Base-by-base conservation (phyloP, 2,329 filamentous ascomycete genomes). In the Claviceps purpurea region DNA sequence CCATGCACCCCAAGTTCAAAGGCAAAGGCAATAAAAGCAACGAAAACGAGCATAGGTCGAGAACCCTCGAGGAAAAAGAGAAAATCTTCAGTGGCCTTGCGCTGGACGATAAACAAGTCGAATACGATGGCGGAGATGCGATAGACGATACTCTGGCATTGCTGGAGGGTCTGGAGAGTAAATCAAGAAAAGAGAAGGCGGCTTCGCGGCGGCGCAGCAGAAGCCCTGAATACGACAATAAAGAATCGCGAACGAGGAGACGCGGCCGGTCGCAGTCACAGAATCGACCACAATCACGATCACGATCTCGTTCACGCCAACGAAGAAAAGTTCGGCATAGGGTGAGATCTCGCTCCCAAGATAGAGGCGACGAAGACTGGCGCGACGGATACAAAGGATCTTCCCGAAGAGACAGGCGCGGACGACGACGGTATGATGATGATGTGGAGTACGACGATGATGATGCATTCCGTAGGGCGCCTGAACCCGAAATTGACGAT, bases 91-190 rank as follows among this genome's bases (percentile, higher is more conserved):
- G 84, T 60, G 94, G 90, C 0, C 76, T 98, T 49, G 79, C 89
- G 7, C 77, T 98, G 46, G 89, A 91, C 1, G 91, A 98, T 67
- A 84, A 83, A 63, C 77, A 82, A 37, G 63, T 64, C 1, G 59
- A 59, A 5, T 57, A 66, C 26, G 64, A 60, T 8, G 64, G 66
- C 46, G 71, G 70, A 1, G 85, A 87, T 63, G 86, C 81, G 20
- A 85, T 96, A 62, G 93, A 97, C 62, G 90, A 98, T 67, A 95
- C 93, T 0, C 81, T 98, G 60, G 90, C 90, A 0, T 77, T 95
- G 61, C 68, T 98, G n/a, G 93, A 97, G 66, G 85, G 83, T 0
- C 70, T 97, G 41, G 89, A 89, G 56, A 78, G 79, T 7, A 89
- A 85, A 61, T 71, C 73, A 14, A 74, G 71, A 59, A 73, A 73